phyloP scores from a whole-genome alignment of 345 rosid species.

The Abelmoschus esculentus region DNA sequence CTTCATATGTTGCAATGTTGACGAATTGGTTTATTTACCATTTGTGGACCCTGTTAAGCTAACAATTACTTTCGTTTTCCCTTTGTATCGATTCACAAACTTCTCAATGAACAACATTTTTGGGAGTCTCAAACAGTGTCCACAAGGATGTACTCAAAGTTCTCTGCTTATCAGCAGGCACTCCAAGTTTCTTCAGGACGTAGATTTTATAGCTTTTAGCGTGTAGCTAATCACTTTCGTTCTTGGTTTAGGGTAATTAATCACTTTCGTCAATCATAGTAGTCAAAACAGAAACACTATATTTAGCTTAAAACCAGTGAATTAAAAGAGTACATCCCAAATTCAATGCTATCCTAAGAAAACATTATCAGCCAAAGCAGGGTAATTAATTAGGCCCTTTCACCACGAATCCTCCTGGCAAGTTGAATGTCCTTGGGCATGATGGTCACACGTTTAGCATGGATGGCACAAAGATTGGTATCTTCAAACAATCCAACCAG shows the following conservation, averaged over 20 bases:
- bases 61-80: background rate
- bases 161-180: too few relatives aligned
- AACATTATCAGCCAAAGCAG: background rate
- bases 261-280: too few relatives aligned
- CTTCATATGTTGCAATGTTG: background rate
- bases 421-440: constrained; percentile 90
- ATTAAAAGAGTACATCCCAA: background rate
- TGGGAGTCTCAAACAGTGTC: too few relatives aligned
- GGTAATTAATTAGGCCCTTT: constrained; percentile 52
- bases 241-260: too few relatives aligned
- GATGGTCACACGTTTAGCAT: constrained; percentile 80
- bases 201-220: too few relatives aligned
- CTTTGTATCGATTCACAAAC: background rate
- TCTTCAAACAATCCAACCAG: constrained; percentile 86
- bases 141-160: too few relatives aligned
- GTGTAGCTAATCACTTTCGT: too few relatives aligned
- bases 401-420: constrained; percentile 79
- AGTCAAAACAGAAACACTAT: background rate
- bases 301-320: background rate
- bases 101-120: too few relatives aligned
- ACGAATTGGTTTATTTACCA: background rate
- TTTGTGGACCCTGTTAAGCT: background rate
- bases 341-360: background rate
- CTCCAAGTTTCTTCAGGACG: too few relatives aligned
- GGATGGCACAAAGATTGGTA: constrained; percentile 84